A percentile compares a stretch with the other conserved stretches of the same genome.
phyloP scores from a whole-genome alignment of 345 rosid species.

The Moricandia moricandioides region DNA sequence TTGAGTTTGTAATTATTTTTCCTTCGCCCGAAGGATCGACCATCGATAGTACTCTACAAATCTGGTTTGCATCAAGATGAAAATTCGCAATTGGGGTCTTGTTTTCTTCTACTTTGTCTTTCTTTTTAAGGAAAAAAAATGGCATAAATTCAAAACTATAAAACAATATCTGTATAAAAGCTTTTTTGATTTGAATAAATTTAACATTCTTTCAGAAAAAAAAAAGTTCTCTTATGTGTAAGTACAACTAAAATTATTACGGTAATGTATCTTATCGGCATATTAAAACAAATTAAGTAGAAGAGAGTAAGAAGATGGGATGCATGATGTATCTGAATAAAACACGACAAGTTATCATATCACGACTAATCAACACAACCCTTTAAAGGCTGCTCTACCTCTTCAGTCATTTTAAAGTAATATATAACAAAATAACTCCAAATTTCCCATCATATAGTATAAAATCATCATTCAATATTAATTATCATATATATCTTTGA shows the following conservation, averaged over 20 bases:
- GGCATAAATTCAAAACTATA: too few species aligned
- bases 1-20: not conserved
- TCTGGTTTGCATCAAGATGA: too few species aligned
- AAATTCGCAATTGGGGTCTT: too few species aligned
- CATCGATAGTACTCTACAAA: too few species aligned
- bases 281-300: not conserved
- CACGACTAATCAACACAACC: not conserved
- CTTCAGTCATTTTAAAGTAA: not conserved
- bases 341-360: constrained; percentile 3
- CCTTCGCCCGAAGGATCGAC: too few species aligned
- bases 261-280: not conserved
- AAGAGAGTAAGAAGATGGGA: not conserved
- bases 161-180: too few species aligned
- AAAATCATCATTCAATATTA: not conserved
- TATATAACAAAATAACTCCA: not conserved
- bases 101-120: too few species aligned
- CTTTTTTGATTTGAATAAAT: too few species aligned
- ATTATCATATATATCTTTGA: not conserved
- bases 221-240: not conserved
- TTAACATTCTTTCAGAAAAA: too few species aligned
- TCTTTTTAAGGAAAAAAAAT: too few species aligned
- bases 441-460: constrained; percentile 1
- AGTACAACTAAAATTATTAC: not conserved
- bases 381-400: not conserved
- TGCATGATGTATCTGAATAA: not conserved